phyloP scores from a whole-genome alignment of 257 asterid genomes.

The Cynanchum wilfordii region DNA sequence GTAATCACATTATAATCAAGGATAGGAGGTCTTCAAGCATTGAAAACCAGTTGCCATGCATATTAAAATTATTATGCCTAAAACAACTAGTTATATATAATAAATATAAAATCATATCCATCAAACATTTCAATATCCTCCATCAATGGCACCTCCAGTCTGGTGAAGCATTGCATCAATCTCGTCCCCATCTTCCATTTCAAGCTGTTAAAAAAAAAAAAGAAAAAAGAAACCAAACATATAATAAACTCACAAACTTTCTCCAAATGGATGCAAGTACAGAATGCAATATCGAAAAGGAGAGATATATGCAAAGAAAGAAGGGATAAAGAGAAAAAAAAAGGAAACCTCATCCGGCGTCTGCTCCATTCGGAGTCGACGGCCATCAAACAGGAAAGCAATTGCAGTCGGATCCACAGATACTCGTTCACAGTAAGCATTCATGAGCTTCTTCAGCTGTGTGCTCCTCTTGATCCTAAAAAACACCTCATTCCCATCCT shows the following conservation, averaged over 20 bases:
- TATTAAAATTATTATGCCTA: neutral
- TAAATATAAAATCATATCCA: neutral
- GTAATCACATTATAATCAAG: neutral
- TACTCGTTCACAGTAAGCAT: constrained; percentile 45
- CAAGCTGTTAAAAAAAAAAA: constrained; percentile 5
- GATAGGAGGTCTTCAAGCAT: neutral
- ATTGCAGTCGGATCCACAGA: constrained; percentile 37
- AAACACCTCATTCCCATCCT: constrained; percentile 51
- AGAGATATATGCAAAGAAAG: neutral
- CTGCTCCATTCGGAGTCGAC: constrained; percentile 14
- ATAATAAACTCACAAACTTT: neutral
- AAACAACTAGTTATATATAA: neutral
- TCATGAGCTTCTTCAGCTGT: constrained; percentile 43
- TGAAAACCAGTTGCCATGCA: no score
- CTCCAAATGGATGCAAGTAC: neutral
- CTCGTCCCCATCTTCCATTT: constrained; percentile 31
- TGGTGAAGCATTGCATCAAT: constrained; percentile 31
- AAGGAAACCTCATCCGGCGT: constrained; percentile 1
- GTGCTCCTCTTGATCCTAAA: constrained; percentile 53
- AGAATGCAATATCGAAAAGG: neutral
- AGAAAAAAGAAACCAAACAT: neutral
- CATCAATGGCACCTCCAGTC: constrained; percentile 15
- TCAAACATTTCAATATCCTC: neutral
- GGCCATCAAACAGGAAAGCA: constrained; percentile 52
- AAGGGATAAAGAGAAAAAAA: no score